Conservation (phyloP, 2,329 filamentous ascomycete genomes). For the Clonostachys byssicola region DNA sequence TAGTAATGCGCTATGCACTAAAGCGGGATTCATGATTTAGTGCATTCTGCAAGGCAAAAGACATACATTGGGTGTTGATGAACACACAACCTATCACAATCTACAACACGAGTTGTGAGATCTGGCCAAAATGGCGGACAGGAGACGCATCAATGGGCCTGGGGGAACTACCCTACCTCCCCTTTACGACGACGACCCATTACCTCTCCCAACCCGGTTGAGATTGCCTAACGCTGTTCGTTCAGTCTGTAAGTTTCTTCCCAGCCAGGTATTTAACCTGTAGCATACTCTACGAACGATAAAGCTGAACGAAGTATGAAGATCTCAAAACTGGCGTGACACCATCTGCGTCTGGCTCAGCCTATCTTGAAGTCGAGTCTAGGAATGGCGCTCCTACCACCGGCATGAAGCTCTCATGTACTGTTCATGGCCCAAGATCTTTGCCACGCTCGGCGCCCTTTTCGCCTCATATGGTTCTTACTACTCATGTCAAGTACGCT, state of each 20-base stretch:
- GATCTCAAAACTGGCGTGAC: conserved; percentile 89
- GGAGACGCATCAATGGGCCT: conserved; percentile 87
- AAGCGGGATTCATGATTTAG: no score
- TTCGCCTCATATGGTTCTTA: conserved; percentile 86
- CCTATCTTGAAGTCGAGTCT: conserved; percentile 69
- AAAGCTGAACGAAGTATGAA: conserved; percentile 23
- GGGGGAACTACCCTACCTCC: conserved; percentile 72
- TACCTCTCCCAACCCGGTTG: conserved; percentile 39
- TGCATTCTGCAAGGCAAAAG: no score
- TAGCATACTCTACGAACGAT: no score
- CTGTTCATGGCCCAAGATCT: conserved; percentile 88
- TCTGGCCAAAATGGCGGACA: conserved; percentile 63
- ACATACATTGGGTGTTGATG: no score
- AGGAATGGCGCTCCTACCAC: conserved; percentile 44
- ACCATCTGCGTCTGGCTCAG: conserved; percentile 88
- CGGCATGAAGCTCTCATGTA: conserved; percentile 87
- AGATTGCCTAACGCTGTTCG: conserved; percentile 65
- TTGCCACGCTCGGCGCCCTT: conserved; percentile 87
- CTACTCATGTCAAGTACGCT: conserved; percentile 93
- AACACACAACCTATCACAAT: no score
- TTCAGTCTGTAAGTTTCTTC: conserved; percentile 37
- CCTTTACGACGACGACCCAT: conserved; percentile 54
- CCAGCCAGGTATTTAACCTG: no score
- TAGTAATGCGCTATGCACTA: no score
- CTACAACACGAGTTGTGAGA: no score